These are phyloP conservation scores for Lepidium sativum DNA, from an alignment of 345 rosid species.

Conservation along the genomic window DNA sequence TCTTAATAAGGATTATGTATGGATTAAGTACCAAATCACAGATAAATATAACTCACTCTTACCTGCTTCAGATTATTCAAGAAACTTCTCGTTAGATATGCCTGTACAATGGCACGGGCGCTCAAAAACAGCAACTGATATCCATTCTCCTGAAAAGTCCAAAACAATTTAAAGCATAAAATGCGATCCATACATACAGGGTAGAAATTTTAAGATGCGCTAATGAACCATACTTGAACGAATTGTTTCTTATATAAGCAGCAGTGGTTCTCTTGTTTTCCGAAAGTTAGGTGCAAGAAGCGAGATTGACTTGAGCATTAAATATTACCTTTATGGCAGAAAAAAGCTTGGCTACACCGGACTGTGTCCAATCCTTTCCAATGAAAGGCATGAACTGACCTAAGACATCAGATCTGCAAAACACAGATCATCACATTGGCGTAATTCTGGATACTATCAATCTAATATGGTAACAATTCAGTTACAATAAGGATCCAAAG, in stretches of 20 bases:
- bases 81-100: conserved; percentile 76
- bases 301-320: neutral
- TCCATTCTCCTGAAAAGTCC: conserved; percentile 72
- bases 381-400: conserved; percentile 98
- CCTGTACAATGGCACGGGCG: conserved; percentile 95
- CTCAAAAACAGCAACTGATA: conserved; percentile 89
- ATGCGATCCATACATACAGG: neutral
- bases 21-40: neutral
- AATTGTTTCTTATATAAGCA: neutral
- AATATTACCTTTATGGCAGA: conserved; percentile 71
- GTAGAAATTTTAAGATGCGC: neutral
- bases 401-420: conserved; percentile 82
- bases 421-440: conserved; percentile 14
- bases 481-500: neutral
- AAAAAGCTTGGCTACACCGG: conserved; percentile 90
- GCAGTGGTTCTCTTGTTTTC: neutral
- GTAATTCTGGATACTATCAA: neutral
- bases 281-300: neutral
- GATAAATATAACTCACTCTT: neutral
- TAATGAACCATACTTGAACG: neutral
- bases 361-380: conserved; percentile 95
- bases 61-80: conserved; percentile 86
- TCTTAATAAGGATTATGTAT: neutral
- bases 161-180: neutral
- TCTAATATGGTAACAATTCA: neutral